Conservation (phyloP, 148 eudicot species). For the Gaultheria prostrata region DNA sequence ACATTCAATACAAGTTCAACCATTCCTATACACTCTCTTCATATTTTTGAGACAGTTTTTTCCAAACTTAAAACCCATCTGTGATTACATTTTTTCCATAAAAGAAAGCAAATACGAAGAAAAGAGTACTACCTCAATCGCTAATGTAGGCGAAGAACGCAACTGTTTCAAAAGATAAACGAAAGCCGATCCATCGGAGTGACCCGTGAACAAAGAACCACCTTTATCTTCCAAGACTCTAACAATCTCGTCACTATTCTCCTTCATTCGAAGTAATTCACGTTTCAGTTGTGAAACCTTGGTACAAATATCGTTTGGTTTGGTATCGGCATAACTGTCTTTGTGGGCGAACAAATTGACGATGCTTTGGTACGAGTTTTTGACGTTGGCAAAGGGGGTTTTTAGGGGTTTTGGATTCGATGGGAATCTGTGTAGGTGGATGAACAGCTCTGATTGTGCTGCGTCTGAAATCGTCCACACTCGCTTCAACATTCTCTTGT, state of each 20-base stretch:
- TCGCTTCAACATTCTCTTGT: slow-evolving; percentile 23
- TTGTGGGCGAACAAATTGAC: slow-evolving; percentile 19
- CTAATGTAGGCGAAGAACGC: background rate
- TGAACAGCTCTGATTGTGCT: slow-evolving; percentile 14
- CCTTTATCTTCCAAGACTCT: background rate
- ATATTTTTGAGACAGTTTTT: background rate
- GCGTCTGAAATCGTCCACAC: slow-evolving; percentile 25
- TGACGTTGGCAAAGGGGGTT: background rate
- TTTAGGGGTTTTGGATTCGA: slow-evolving; percentile 15
- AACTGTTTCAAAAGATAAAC: background rate
- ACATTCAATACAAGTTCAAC: background rate
- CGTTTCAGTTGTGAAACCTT: slow-evolving; percentile 41
- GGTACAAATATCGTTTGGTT: slow-evolving; percentile 11
- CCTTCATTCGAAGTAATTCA: slow-evolving; percentile 34
- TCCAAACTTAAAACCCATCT: background rate
- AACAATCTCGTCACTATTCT: slow-evolving; percentile 14
- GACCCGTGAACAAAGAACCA: background rate
- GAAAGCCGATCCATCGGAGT: background rate
- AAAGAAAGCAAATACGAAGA: background rate
- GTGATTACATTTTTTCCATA: background rate
- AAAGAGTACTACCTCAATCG: background rate
- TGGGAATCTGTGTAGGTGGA: slow-evolving; percentile 11
- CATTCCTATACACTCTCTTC: background rate
- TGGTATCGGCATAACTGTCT: background rate
- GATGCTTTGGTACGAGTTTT: background rate